Base-by-base conservation (phyloP, 306 rosid genomes). In the Hippophae rhamnoides region DNA sequence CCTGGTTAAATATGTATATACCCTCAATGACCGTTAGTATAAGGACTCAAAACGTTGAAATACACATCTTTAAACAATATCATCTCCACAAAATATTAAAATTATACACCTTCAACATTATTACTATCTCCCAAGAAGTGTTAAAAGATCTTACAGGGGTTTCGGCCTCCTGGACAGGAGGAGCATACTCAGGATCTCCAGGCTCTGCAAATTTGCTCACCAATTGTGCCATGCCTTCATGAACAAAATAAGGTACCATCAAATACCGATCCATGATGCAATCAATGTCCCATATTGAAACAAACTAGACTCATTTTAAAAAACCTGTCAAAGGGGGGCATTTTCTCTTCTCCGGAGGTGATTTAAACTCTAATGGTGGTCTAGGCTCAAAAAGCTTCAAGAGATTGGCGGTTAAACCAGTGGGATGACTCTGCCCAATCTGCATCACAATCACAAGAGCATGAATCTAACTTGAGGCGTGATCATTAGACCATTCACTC, bases 361-460 rank as follows among this genome's bases (percentile, higher is more conserved):
- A 95, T 64, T 93, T 93, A 63, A 69, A 93, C 58, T 93, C 95
- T 74, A 93, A 63, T 0, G 99, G 99, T 8, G 89, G 97, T 56
- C 99, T 70, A n/a, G 99, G 97, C 79, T 93, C 99, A 59, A 93
- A 93, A n/a, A 93, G 89, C 80, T 86, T 93, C 80, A 93, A 73
- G 13, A 93, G 83, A 48, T 84, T 93, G 61, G 87, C 38, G 2
- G 99, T 93, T 48, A 93, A 84, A 69, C 99, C 99, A 62, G 99
- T 93, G 4, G 99, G 99, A 54, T 93, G 99, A 74, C 95, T 86
- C 87, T 86, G 97, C 63, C 99, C 99, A 67, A 93, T 93, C 99
- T 93, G 82, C 79, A 70, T 43, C 48, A 52, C 63, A 76, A 41
- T 51, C 9, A 40, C 38, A 31, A 31, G 38, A 31, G 38, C 38